Conservation (phyloP, 768 basidiomycete species). For the Naganishia vishniacii region DNA sequence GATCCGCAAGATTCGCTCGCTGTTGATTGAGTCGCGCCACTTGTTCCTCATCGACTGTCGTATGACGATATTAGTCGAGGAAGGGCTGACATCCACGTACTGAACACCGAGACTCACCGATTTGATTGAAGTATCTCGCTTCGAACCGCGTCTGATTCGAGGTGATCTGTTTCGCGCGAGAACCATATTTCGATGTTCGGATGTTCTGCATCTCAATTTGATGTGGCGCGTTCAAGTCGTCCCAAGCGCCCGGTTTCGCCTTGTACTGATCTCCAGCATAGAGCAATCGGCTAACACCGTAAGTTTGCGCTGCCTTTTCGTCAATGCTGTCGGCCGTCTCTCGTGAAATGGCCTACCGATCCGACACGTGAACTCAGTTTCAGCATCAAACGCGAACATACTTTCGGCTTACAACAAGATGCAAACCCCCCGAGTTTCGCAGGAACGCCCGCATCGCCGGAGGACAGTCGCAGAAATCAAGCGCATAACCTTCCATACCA, state of each 20-base stretch:
- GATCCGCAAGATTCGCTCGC: not conserved
- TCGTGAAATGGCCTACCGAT: constrained; percentile 8
- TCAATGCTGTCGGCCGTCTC: not conserved
- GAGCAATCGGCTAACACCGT: not conserved
- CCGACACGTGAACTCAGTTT: not conserved
- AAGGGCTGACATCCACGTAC: not conserved
- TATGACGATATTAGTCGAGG: not conserved
- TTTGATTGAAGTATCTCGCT: constrained; percentile 16
- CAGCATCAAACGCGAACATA: not conserved
- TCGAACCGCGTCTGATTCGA: constrained; percentile 6
- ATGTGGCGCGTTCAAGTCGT: constrained; percentile 1
- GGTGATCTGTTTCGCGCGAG: constrained; percentile 12
- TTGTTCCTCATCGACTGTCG: constrained; percentile 16
- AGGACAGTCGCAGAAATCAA: constrained; percentile 74
- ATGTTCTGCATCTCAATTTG: constrained; percentile 11
- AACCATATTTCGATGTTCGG: constrained; percentile 15
- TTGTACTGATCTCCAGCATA: constrained; percentile 7
- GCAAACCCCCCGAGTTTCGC: constrained; percentile 59
- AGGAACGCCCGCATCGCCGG: constrained; percentile 69
- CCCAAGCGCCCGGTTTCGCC: constrained; percentile 4
- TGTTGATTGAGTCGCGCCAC: constrained; percentile 5
- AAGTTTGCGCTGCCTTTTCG: not conserved
- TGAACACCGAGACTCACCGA: constrained; percentile 5
- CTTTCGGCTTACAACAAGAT: constrained; percentile 60
- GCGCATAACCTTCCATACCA: constrained; percentile 75